Base-by-base conservation (phyloP, 306 rosid species). In the Prunus mira region DNA sequence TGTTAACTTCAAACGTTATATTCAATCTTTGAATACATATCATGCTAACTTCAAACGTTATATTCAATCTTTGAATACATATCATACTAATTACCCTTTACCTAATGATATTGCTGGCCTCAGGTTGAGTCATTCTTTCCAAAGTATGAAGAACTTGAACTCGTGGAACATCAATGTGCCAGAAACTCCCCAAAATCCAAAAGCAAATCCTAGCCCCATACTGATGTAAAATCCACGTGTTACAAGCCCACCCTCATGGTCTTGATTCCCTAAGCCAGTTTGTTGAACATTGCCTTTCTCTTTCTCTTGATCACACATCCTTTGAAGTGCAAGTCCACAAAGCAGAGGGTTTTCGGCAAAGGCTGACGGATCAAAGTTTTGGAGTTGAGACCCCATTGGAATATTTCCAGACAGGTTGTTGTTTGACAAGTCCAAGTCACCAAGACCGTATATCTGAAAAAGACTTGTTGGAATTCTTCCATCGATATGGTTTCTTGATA, bases 371-470 rank as follows among this genome's bases (percentile, higher is more conserved):
- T 32, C 38, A 32, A 32, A 32, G 38, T 32, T 32, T 32, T 32
- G 38, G 38, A 32, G 38, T 7, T 32, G 38, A 32, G 38, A 32
- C 38, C 38, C 38, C 38, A 32, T 32, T 75, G 79, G 72, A 50
- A 63, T 75, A 24, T 75, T 49, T 27, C 79, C 72, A 3, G 72
- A 61, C n/a, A 74, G 49, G 14, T 74, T 61, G 60, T 61, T 74
- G 78, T 46, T n/a, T 25, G 78, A 60, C 62, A 75, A 19, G 22
- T 75, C 54, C 30, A 75, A 65, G 11, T 17, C 19, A 49, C 27
- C n/a, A 28, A 75, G 63, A 19, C 71, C 63, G 34, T 65, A 5
- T 6, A 75, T 34, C 22, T 65, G 64, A 64, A 60, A n/a, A 20
- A 51, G 71, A 27, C 72, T 75, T 17, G 0, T 10, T 0, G 79